A percentile compares a stretch with the other conserved stretches of the same genome.
Conservation (phyloP, 2,329 filamentous ascomycete genomes). For the Dothideomycetidae sp. region DNA sequence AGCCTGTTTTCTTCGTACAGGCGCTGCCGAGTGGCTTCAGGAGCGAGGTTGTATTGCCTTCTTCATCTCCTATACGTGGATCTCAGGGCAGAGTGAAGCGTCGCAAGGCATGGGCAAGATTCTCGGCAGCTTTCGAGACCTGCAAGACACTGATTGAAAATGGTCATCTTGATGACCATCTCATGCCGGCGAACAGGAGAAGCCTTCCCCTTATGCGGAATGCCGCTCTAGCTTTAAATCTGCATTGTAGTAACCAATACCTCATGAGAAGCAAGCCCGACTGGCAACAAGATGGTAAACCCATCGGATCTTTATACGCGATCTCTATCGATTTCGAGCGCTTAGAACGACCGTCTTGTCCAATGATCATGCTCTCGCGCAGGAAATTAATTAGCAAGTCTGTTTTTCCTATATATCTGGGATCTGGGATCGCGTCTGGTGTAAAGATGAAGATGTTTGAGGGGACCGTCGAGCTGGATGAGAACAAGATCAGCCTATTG, state of each 20-base stretch:
- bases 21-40: conserved; percentile 45
- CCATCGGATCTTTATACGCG: conserved; percentile 44
- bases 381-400: conserved; percentile 49
- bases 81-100: conserved; percentile 47
- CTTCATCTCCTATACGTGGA: conserved; percentile 54
- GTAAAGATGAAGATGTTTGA: conserved; percentile 29
- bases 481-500: conserved; percentile 39
- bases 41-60: conserved; percentile 68
- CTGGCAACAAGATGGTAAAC: conserved; percentile 47
- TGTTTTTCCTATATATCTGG: conserved; percentile 57
- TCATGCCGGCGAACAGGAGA: conserved; percentile 60
- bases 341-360: conserved; percentile 45
- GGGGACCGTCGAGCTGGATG: conserved; percentile 22
- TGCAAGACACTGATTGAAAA: conserved; percentile 55
- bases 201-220: conserved; percentile 72
- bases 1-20: conserved; percentile 48
- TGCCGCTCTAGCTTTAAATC: conserved; percentile 65
- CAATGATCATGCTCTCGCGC: conserved; percentile 59
- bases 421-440: conserved; percentile 44
- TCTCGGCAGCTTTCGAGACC: conserved; percentile 74
- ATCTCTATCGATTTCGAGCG: conserved; percentile 47
- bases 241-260: conserved; percentile 61
- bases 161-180: conserved; percentile 55
- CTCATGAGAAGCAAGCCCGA: conserved; percentile 64
- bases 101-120: conserved; percentile 68